Conservation (phyloP, 2,329 filamentous ascomycete genomes). For the Ophiostoma piceae region DNA sequence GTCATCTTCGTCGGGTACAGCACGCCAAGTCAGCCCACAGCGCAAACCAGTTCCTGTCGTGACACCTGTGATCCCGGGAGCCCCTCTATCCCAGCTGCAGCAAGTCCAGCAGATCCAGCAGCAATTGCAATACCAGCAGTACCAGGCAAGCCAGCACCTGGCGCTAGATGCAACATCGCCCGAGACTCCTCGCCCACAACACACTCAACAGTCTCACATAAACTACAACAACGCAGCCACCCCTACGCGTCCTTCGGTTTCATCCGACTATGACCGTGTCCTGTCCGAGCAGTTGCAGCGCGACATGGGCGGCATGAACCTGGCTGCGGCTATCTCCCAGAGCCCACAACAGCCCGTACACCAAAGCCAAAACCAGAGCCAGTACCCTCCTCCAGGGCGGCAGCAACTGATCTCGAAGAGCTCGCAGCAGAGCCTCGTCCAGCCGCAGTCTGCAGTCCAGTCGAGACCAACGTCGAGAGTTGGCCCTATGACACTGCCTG, state of each 20-base stretch:
- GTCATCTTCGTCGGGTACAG: constrained; percentile 33
- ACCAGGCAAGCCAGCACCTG: constrained; percentile 28
- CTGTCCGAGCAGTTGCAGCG: constrained; percentile 59
- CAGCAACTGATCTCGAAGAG: constrained; percentile 31
- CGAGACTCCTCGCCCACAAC: constrained; percentile 27
- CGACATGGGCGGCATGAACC: constrained; percentile 54
- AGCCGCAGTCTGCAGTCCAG: not conserved
- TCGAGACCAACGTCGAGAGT: constrained; percentile 38
- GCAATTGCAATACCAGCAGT: constrained; percentile 23
- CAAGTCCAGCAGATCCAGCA: constrained; percentile 22
- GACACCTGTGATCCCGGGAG: constrained; percentile 11
- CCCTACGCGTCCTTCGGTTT: constrained; percentile 40
- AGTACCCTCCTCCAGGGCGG: constrained; percentile 20
- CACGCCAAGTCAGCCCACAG: constrained; percentile 57
- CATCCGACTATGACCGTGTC: constrained; percentile 56
- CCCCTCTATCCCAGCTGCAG: constrained; percentile 32
- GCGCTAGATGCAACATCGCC: constrained; percentile 36
- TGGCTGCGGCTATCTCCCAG: constrained; percentile 37
- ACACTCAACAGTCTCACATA: constrained; percentile 37
- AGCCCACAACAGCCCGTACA: constrained; percentile 16
- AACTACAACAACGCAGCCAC: constrained; percentile 16
- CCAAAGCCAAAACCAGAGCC: constrained; percentile 17
- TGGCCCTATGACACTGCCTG: constrained; percentile 43
- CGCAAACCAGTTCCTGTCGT: constrained; percentile 46
- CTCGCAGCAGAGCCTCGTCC: constrained; percentile 36